Conservation (phyloP, 305 asterid genomes). For the Solanum hybrid region DNA sequence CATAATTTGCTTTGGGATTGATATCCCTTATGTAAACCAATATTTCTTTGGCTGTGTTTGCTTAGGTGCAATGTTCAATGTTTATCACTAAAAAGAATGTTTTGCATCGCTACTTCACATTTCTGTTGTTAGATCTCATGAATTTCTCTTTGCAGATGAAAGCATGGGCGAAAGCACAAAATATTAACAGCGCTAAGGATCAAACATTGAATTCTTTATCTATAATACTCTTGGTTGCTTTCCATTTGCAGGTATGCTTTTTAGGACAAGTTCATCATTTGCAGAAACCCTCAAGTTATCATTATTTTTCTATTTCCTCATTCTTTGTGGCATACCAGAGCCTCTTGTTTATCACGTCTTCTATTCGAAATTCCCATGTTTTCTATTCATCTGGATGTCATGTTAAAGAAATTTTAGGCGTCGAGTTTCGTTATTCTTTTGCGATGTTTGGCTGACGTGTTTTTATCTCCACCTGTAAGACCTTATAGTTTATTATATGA, state of each 20-base stretch:
- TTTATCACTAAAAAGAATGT: neutral
- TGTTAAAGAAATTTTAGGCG: neutral
- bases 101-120: neutral
- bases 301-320: neutral
- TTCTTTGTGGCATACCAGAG: neutral
- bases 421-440: neutral
- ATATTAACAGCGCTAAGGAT: conserved; percentile 17
- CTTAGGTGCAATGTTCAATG: neutral
- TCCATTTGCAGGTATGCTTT: conserved; percentile 14
- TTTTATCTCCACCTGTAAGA: neutral
- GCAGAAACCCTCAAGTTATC: neutral
- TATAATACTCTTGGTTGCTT: conserved; percentile 18
- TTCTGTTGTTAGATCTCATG: neutral
- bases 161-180: conserved; percentile 19
- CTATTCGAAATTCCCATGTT: neutral
- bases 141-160: conserved; percentile 11
- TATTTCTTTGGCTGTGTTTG: neutral
- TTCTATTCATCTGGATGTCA: neutral
- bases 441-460: neutral
- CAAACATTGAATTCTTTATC: conserved; percentile 13
- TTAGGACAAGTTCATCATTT: neutral
- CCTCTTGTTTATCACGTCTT: neutral
- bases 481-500: neutral
- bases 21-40: neutral
- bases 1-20: neutral